phyloP scores from a whole-genome alignment of 345 rosid genomes.

The Dipteronia dyeriana region DNA sequence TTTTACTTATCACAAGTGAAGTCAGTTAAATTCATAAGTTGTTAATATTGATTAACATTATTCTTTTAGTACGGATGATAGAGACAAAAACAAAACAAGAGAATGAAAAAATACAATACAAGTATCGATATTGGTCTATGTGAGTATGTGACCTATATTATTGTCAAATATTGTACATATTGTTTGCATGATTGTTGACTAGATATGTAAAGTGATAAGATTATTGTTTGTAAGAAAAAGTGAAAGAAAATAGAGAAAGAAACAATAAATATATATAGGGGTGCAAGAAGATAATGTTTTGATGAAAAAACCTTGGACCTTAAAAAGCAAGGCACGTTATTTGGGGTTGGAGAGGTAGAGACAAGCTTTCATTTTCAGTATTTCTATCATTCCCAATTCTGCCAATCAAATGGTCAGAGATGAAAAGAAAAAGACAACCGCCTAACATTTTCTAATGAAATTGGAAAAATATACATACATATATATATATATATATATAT shows the following conservation, averaged over 20 bases:
- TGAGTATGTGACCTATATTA: not conserved
- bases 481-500: too few species aligned
- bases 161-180: not conserved
- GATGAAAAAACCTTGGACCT: not conserved
- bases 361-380: constrained; percentile 6
- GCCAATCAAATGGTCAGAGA: constrained; percentile 6
- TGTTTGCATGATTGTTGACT: not conserved
- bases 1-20: too few species aligned
- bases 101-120: too few species aligned
- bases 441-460: not conserved
- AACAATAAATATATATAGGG: not conserved
- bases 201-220: not conserved
- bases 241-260: too few species aligned
- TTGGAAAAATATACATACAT: not conserved
- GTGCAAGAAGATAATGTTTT: not conserved
- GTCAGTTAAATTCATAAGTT: too few species aligned
- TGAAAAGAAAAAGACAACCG: constrained; percentile 1
- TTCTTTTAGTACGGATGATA: too few species aligned
- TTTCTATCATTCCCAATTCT: not conserved
- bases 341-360: not conserved
- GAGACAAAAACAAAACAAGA: too few species aligned
- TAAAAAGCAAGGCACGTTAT: not conserved
- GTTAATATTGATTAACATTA: too few species aligned
- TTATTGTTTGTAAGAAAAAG: not conserved
- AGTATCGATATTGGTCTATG: not conserved